These are phyloP conservation scores for Solanum pennellii DNA, from an alignment of 257 asterid genomes.

Conservation along the genomic window DNA sequence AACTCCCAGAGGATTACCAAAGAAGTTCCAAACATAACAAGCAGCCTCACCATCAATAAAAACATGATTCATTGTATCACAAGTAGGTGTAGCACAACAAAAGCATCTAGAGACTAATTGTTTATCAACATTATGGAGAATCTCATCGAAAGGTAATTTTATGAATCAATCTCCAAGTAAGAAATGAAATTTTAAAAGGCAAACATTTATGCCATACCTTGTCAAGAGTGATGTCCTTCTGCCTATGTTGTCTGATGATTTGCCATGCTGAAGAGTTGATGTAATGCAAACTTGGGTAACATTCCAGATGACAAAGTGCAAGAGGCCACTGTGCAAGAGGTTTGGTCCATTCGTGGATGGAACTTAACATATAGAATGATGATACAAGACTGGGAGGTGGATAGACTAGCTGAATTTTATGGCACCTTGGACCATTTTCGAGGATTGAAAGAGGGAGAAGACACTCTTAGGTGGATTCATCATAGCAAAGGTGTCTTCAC, in stretches of 20 bases:
- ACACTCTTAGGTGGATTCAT: too few species aligned
- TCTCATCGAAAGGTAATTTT: neutral
- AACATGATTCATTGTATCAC: neutral
- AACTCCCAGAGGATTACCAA: neutral
- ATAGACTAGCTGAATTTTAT: too few species aligned
- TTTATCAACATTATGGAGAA: neutral
- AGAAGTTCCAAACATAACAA: neutral
- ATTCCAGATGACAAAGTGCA: neutral
- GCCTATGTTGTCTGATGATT: neutral
- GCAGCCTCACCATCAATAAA: neutral
- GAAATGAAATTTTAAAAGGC: neutral
- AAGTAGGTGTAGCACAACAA: neutral
- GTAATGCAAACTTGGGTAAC: neutral
- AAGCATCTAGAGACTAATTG: neutral
- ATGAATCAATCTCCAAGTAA: neutral
- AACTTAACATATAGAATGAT: too few species aligned
- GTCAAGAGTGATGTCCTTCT: neutral
- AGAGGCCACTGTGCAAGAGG: too few species aligned
- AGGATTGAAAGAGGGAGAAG: too few species aligned
- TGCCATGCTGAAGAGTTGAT: neutral
- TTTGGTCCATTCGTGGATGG: too few species aligned
- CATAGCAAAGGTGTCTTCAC: too few species aligned
- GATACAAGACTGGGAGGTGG: too few species aligned
- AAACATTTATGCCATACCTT: neutral
- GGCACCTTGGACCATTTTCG: too few species aligned